Evolutionary conservation across 2,329 filamentous ascomycete genomes (phyloP).

Genomic region (Juglanconis sp.): DNA sequence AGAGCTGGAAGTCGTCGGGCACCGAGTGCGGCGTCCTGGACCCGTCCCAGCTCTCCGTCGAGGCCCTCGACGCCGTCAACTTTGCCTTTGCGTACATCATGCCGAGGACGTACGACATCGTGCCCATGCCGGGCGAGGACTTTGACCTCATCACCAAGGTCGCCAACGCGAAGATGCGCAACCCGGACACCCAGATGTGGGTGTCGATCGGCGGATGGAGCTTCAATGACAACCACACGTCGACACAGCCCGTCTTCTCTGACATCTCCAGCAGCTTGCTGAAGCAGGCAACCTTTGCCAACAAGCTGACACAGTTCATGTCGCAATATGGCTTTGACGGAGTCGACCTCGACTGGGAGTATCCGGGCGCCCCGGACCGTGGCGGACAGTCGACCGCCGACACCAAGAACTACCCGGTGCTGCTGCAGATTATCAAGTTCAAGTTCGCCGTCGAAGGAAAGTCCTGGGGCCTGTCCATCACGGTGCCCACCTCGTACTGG

Average conservation of each 20-base stretch:
- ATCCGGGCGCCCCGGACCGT: constrained; percentile 28
- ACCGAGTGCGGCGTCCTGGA: constrained; percentile 15
- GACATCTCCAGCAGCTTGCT: constrained; percentile 21
- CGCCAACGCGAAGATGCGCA: constrained; percentile 20
- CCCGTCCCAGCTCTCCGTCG: too few species aligned
- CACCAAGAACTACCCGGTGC: constrained; percentile 21
- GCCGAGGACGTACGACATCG: constrained; percentile 21
- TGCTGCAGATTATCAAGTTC: constrained; percentile 22
- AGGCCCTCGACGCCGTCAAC: not conserved
- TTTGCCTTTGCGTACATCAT: constrained; percentile 25
- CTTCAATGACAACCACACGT: constrained; percentile 25
- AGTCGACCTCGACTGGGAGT: constrained; percentile 27
- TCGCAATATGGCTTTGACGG: constrained; percentile 15
- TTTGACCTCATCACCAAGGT: not conserved
- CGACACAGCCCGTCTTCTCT: constrained; percentile 21
- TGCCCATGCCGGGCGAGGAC: constrained; percentile 15
- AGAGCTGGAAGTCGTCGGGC: constrained; percentile 23
- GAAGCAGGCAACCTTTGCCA: too few species aligned
- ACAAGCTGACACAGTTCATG: constrained; percentile 13
- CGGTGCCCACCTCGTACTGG: constrained; percentile 20
- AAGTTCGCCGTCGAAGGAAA: not conserved
- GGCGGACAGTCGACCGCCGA: constrained; percentile 24
- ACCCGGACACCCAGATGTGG: constrained; percentile 24
- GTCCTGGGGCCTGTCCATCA: constrained; percentile 7
- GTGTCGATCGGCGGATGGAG: constrained; percentile 32